phyloP scores from a whole-genome alignment of 305 asterid species.

The Solanum chacoense region DNA sequence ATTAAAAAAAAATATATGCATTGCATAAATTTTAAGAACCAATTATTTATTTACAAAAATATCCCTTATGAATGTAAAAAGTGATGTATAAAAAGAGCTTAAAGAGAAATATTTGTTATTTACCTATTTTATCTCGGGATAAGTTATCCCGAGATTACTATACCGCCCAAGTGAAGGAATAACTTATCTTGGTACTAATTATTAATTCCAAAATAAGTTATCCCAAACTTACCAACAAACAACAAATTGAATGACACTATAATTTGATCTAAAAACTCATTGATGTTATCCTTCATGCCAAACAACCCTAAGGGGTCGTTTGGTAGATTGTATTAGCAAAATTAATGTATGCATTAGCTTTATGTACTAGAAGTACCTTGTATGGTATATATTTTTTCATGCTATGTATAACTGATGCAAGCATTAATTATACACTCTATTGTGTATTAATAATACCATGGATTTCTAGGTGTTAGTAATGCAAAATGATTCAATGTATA shows the following conservation, averaged over 20 bases:
- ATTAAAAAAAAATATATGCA: no score
- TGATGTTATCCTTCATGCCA: not conserved
- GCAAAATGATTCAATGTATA: not conserved
- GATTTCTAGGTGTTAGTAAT: not conserved
- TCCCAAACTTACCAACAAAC: not conserved
- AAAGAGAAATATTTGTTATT: not conserved
- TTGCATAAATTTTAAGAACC: not conserved
- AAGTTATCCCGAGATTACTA: no score
- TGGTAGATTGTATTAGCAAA: not conserved
- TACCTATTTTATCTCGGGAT: no score
- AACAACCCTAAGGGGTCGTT: no score
- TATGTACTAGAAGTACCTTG: no score
- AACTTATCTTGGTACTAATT: not conserved
- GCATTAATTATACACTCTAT: not conserved
- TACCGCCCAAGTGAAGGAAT: no score
- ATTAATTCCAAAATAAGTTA: no score
- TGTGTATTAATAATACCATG: no score
- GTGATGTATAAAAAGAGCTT: not conserved
- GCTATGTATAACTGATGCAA: no score
- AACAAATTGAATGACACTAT: not conserved
- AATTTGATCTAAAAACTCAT: not conserved
- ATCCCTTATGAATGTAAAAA: not conserved
- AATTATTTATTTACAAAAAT: no score
- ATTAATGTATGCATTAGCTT: not conserved
- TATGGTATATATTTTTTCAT: not conserved